A percentile compares a stretch with the other conserved stretches of the same genome.
Conservation (phyloP, 2,329 filamentous ascomycete genomes). For the Aspergillus chevalieri region DNA sequence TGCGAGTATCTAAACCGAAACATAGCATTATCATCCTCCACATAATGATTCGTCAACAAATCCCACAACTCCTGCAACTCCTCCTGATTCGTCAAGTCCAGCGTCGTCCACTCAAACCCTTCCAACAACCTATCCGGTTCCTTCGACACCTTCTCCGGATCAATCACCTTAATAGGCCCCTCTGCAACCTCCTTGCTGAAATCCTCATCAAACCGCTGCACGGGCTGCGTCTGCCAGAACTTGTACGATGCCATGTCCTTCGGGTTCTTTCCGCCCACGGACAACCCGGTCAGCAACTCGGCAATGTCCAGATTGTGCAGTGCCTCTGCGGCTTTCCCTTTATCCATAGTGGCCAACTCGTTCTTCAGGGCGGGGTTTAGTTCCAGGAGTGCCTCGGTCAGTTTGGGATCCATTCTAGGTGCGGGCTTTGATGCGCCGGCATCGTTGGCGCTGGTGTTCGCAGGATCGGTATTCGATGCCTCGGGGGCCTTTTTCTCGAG, state of each 20-base stretch:
- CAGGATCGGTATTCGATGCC: constrained; percentile 1
- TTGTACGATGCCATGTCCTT: constrained; percentile 98
- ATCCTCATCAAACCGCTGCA: constrained; percentile 65
- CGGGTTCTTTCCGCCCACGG: constrained; percentile 75
- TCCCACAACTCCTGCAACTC: constrained; percentile 88
- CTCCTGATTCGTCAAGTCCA: constrained; percentile 72
- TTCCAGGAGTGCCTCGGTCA: constrained; percentile 38
- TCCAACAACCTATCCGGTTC: constrained; percentile 68
- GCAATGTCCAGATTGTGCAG: constrained; percentile 45
- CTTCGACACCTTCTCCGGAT: constrained; percentile 70
- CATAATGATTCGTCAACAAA: constrained; percentile 86
- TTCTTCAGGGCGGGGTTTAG: constrained; percentile 59
- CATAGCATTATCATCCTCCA: constrained; percentile 94
- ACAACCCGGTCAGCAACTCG: constrained; percentile 48
- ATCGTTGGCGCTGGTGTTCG: constrained; percentile 15
- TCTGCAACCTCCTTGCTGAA: constrained; percentile 49
- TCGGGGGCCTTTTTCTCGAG: constrained; percentile 28
- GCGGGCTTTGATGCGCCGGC: constrained; percentile 16
- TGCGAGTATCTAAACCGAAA: constrained; percentile 96
- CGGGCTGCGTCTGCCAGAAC: constrained; percentile 97
- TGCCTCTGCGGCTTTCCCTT: constrained; percentile 50
- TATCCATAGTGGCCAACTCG: constrained; percentile 66
- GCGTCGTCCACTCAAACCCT: constrained; percentile 89
- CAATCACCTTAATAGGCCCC: constrained; percentile 76
- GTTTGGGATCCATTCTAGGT: constrained; percentile 31